A percentile compares a stretch with the other conserved stretches of the same genome.
Evolutionary conservation across 2,329 filamentous ascomycete species (phyloP).

Genomic region (Chalara sp.): DNA sequence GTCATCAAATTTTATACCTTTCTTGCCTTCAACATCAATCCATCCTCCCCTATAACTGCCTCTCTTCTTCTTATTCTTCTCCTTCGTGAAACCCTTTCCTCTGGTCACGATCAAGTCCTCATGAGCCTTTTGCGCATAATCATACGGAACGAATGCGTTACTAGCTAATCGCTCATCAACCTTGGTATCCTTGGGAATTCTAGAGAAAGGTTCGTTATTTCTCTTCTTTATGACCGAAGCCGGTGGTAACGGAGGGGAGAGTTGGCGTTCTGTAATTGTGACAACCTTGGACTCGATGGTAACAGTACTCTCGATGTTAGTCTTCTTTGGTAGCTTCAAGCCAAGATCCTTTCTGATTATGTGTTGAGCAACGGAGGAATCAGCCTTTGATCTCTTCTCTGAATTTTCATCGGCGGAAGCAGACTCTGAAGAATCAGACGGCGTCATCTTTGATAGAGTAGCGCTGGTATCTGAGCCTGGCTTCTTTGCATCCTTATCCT

Average conservation of each 20-base stretch:
- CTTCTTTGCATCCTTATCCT: slow-evolving; percentile 35
- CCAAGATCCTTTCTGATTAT: not conserved
- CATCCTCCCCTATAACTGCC: slow-evolving; percentile 84
- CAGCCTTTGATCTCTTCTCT: slow-evolving; percentile 7
- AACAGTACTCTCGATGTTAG: not conserved
- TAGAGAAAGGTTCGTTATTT: slow-evolving; percentile 67
- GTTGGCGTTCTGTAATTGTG: slow-evolving; percentile 26
- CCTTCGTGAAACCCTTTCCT: slow-evolving; percentile 97
- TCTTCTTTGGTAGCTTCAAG: not conserved
- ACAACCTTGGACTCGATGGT: slow-evolving; percentile 22
- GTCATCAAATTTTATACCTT: slow-evolving; percentile 92
- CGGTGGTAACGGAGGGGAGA: slow-evolving; percentile 28
- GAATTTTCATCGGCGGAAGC: slow-evolving; percentile 19
- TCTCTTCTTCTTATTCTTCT: slow-evolving; percentile 98
- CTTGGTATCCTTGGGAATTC: slow-evolving; percentile 60
- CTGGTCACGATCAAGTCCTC: slow-evolving; percentile 84
- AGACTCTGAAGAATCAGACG: slow-evolving; percentile 19
- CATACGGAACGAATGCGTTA: slow-evolving; percentile 77
- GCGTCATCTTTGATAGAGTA: slow-evolving; percentile 24
- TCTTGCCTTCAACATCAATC: slow-evolving; percentile 76
- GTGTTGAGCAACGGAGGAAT: slow-evolving; percentile 5
- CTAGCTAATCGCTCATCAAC: slow-evolving; percentile 66
- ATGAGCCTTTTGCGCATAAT: slow-evolving; percentile 84
- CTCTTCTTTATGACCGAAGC: slow-evolving; percentile 36
- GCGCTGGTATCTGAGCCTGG: slow-evolving; percentile 30